Conservation (phyloP, 805 yeast species). For the Cephaloascus fragrans region DNA sequence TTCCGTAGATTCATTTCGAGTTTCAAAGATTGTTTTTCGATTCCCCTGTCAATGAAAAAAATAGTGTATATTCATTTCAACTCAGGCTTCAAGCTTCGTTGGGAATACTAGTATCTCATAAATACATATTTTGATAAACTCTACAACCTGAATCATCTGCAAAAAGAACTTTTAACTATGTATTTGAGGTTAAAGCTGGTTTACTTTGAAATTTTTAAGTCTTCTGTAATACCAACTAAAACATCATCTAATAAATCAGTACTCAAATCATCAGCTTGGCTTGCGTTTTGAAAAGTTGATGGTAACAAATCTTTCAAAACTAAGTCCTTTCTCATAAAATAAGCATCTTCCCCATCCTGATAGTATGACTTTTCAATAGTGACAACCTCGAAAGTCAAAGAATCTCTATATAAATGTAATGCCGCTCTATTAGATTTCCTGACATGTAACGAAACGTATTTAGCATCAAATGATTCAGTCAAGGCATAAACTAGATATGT, state of each 20-base stretch:
- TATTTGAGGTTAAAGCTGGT: too few species aligned
- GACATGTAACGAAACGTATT: slow-evolving; percentile 85
- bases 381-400: slow-evolving; percentile 73
- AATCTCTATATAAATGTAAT: slow-evolving; percentile 78
- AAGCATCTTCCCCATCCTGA: slow-evolving; percentile 97
- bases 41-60: too few species aligned
- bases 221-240: slow-evolving; percentile 2
- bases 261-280: slow-evolving; percentile 43
- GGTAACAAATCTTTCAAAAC: slow-evolving; percentile 54
- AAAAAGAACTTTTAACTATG: too few species aligned
- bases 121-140: too few species aligned
- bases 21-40: too few species aligned
- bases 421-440: slow-evolving; percentile 93
- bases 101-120: too few species aligned
- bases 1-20: too few species aligned
- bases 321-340: slow-evolving; percentile 77
- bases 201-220: too few species aligned
- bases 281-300: slow-evolving; percentile 38
- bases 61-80: too few species aligned
- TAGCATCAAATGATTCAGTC: slow-evolving; percentile 71
- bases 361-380: slow-evolving; percentile 83
- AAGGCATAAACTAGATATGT: slow-evolving; percentile 50
- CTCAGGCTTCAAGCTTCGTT: too few species aligned
- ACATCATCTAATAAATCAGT: slow-evolving; percentile 30
- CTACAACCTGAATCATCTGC: too few species aligned